These are phyloP conservation scores for Selenicereus undatus DNA, from an alignment of 148 eudicot genomes.

Conservation along the genomic window DNA sequence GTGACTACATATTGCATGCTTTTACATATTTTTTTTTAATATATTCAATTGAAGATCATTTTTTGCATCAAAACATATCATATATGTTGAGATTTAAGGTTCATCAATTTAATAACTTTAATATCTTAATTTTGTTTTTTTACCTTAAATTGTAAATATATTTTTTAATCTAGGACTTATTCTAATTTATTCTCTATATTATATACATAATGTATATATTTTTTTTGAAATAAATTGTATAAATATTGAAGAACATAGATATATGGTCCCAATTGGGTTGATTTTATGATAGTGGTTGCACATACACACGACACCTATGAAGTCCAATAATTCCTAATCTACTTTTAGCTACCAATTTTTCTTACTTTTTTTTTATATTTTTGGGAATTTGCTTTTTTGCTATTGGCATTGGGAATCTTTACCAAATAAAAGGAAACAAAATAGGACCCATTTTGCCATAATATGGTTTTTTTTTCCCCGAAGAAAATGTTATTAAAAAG, in stretches of 20 bases:
- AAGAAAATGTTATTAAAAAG: constrained; percentile 6
- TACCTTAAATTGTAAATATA: too few relatives aligned
- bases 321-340: constrained; percentile 26
- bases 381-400: background rate
- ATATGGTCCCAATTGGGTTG: constrained; percentile 24
- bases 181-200: too few relatives aligned
- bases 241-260: background rate
- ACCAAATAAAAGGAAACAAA: constrained; percentile 26
- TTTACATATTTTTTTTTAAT: too few relatives aligned
- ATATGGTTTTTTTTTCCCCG: constrained; percentile 2
- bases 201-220: background rate
- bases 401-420: constrained; percentile 22
- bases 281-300: constrained; percentile 23
- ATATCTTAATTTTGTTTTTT: too few relatives aligned
- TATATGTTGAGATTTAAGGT: too few relatives aligned
- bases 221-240: background rate
- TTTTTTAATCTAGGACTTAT: too few relatives aligned
- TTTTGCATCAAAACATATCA: too few relatives aligned
- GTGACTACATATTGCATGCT: too few relatives aligned
- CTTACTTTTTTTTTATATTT: background rate
- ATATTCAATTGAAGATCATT: too few relatives aligned
- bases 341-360: constrained; percentile 21
- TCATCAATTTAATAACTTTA: too few relatives aligned
- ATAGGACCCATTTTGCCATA: constrained; percentile 21
- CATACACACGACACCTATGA: constrained; percentile 28